Conservation (phyloP, 805 yeast genomes). For the Metschnikowia aberdeeniae region DNA sequence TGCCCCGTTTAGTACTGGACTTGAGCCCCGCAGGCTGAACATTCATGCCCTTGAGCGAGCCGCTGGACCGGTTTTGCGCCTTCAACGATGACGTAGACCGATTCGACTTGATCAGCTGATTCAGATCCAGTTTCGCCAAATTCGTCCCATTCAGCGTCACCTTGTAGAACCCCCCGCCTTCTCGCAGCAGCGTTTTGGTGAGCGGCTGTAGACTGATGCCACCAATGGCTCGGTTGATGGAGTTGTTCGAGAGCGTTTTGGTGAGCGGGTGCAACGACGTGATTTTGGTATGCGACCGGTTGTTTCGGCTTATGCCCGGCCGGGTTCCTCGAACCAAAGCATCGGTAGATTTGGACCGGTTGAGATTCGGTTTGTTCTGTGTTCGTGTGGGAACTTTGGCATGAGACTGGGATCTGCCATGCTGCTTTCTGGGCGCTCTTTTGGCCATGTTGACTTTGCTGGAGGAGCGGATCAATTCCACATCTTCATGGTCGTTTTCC, state of each 20-base stretch:
- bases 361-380: constrained; percentile 24
- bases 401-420: constrained; percentile 15
- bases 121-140: constrained; percentile 14
- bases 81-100: constrained; percentile 33
- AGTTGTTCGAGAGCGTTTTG: constrained; percentile 16
- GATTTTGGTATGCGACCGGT: constrained; percentile 35
- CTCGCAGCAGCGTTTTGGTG: constrained; percentile 17
- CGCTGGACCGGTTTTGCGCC: constrained; percentile 18
- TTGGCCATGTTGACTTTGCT: constrained; percentile 1
- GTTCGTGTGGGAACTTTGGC: constrained; percentile 11
- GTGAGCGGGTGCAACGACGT: constrained; percentile 17
- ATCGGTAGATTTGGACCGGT: constrained; percentile 40
- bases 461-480: background rate
- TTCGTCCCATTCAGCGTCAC: constrained; percentile 11
- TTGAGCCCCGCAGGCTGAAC: constrained; percentile 24
- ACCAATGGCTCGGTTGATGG: constrained; percentile 7
- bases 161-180: constrained; percentile 12
- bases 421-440: constrained; percentile 7
- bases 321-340: constrained; percentile 27
- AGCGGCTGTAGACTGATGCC: constrained; percentile 13
- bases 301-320: constrained; percentile 28
- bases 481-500: background rate
- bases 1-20: constrained; percentile 34
- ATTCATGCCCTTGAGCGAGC: constrained; percentile 10
- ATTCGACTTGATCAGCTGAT: constrained; percentile 23